Conservation (phyloP, 495 filamentous ascomycete genomes). For the Trichoderma gamsii region DNA sequence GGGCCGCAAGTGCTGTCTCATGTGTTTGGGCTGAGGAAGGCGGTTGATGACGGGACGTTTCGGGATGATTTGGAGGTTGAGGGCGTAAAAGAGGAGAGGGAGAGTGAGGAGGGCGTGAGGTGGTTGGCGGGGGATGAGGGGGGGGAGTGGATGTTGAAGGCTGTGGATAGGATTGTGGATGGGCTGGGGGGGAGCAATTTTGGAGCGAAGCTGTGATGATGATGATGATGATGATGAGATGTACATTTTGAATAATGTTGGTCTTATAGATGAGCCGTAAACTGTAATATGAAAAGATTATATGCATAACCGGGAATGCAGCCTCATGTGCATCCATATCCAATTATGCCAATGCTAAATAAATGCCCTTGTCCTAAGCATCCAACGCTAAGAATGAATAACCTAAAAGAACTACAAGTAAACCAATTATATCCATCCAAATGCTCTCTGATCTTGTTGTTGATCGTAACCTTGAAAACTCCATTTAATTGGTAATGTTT, state of each 20-base stretch:
- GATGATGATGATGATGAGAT: not conserved
- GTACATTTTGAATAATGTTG: not conserved
- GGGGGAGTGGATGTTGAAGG: constrained; percentile 62
- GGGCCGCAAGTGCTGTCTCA: constrained; percentile 73
- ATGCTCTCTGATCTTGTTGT: not conserved
- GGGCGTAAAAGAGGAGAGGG: constrained; percentile 24
- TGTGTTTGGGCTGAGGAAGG: constrained; percentile 68
- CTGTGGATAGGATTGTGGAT: constrained; percentile 61
- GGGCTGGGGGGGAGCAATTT: constrained; percentile 56
- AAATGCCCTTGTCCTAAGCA: not conserved
- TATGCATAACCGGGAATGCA: not conserved
- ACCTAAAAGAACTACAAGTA: not conserved
- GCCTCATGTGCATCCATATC: not conserved
- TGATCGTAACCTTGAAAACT: not conserved
- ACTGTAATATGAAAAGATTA: no score
- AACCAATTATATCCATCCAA: no score
- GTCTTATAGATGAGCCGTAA: no score
- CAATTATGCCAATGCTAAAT: not conserved
- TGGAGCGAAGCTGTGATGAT: constrained; percentile 45
- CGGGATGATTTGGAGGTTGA: constrained; percentile 37
- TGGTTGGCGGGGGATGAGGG: constrained; percentile 62
- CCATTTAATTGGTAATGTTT: not conserved
- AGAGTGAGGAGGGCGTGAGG: constrained; percentile 40
- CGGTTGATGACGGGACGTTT: constrained; percentile 58
- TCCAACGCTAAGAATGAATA: no score